Percentiles rank a stretch among this genome's conserved stretches.
Conservation (phyloP, 805 yeast genomes). For the Nakazawaea siamensis region DNA sequence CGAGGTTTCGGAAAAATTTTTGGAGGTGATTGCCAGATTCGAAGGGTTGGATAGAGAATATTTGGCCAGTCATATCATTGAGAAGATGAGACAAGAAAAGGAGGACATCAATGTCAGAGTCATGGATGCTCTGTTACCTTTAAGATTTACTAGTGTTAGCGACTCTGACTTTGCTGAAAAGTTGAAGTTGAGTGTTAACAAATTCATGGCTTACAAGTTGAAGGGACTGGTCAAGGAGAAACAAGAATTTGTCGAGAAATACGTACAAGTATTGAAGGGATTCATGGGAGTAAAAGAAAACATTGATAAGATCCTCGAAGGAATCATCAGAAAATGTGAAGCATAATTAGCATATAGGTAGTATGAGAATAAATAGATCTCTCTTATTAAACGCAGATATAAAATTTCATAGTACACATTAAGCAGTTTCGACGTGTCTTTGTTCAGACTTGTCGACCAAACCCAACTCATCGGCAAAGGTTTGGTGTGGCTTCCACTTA, state of each 20-base stretch:
- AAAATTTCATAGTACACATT: too few species aligned
- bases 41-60: slow-evolving; percentile 60
- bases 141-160: slow-evolving; percentile 40
- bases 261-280: slow-evolving; percentile 23
- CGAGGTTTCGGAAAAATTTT: slow-evolving; percentile 29
- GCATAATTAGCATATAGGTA: background rate
- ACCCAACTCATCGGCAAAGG: slow-evolving; percentile 22
- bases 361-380: too few species aligned
- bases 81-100: slow-evolving; percentile 36
- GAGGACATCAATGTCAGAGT: slow-evolving; percentile 30
- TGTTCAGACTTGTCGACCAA: slow-evolving; percentile 16
- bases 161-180: slow-evolving; percentile 42
- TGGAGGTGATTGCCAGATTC: slow-evolving; percentile 61
- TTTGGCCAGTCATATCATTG: slow-evolving; percentile 56
- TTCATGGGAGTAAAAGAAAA: slow-evolving; percentile 19
- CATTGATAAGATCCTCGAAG: slow-evolving; percentile 20
- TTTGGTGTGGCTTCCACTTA: slow-evolving; percentile 26
- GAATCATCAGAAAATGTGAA: slow-evolving; percentile 21
- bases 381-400: too few species aligned
- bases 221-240: slow-evolving; percentile 31
- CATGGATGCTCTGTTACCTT: slow-evolving; percentile 57
- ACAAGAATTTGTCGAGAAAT: slow-evolving; percentile 24
- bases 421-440: slow-evolving; percentile 13
- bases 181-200: slow-evolving; percentile 64
- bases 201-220: slow-evolving; percentile 48